These are phyloP conservation scores for Epichloe bromicola DNA, from an alignment of 2,329 filamentous ascomycete genomes.

Conservation along the genomic window DNA sequence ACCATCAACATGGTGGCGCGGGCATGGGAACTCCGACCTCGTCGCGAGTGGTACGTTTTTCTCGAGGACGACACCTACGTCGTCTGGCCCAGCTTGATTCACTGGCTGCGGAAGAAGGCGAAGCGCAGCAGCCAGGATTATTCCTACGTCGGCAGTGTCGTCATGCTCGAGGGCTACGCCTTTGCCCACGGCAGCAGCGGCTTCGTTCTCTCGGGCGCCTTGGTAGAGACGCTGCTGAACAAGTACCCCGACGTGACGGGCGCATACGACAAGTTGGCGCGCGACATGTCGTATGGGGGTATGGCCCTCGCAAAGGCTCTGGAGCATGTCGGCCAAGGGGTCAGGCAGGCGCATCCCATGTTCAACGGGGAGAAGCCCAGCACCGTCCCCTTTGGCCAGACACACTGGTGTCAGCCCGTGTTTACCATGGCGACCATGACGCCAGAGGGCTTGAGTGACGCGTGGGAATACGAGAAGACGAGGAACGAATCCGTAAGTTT, in stretches of 20 bases:
- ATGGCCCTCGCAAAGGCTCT: conserved; percentile 35
- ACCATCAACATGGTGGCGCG: conserved; percentile 45
- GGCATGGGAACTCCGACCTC: conserved; percentile 39
- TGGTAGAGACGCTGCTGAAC: conserved; percentile 35
- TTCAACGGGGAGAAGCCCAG: conserved; percentile 43
- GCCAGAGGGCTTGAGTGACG: conserved; percentile 34
- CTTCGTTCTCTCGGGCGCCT: conserved; percentile 39
- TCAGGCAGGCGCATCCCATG: conserved; percentile 36
- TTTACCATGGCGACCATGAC: conserved; percentile 44
- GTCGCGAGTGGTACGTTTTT: conserved; percentile 43
- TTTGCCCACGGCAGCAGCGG: conserved; percentile 47
- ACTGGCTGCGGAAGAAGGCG: conserved; percentile 32
- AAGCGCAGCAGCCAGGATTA: conserved; percentile 29
- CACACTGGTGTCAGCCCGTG: conserved; percentile 44
- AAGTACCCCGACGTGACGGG: conserved; percentile 28
- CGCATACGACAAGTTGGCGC: conserved; percentile 33
- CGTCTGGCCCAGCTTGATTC: conserved; percentile 39
- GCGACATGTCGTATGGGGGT: conserved; percentile 37
- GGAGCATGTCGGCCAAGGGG: conserved; percentile 28
- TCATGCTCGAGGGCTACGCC: conserved; percentile 28
- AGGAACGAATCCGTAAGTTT: conserved; percentile 27
- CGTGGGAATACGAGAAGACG: conserved; percentile 42
- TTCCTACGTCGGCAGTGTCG: conserved; percentile 38
- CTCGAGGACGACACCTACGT: conserved; percentile 46
- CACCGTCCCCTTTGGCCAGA: conserved; percentile 33